These are phyloP conservation scores for Quercus rubra DNA, from an alignment of 306 rosid species.

Conservation along the genomic window DNA sequence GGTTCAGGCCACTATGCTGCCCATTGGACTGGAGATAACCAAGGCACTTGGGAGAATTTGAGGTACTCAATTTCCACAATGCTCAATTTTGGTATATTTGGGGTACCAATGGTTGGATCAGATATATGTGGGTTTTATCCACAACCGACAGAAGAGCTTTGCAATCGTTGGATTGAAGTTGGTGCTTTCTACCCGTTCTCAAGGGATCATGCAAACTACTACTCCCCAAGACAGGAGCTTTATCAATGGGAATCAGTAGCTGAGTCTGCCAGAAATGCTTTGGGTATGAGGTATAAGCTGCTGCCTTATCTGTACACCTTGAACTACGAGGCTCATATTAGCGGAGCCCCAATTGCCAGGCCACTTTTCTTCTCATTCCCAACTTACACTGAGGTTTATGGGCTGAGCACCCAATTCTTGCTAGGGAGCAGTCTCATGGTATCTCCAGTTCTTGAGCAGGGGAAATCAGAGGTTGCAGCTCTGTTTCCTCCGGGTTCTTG, in stretches of 20 bases:
- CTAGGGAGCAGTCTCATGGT: slow-evolving; percentile 78
- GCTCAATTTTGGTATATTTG: slow-evolving; percentile 92
- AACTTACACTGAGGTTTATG: slow-evolving; percentile 53
- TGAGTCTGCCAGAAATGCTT: slow-evolving; percentile 79
- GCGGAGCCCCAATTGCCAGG: slow-evolving; percentile 94
- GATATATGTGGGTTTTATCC: slow-evolving; percentile 97
- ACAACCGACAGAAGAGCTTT: slow-evolving; percentile 88
- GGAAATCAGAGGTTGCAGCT: slow-evolving; percentile 66
- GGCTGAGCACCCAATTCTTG: slow-evolving; percentile 82
- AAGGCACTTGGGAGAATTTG: slow-evolving; percentile 86
- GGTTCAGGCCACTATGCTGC: slow-evolving; percentile 92
- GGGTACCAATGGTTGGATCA: slow-evolving; percentile 97
- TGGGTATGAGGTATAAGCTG: slow-evolving; percentile 80
- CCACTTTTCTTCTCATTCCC: slow-evolving; percentile 95
- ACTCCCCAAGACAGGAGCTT: slow-evolving; percentile 96
- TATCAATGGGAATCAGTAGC: slow-evolving; percentile 95
- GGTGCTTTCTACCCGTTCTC: slow-evolving; percentile 99
- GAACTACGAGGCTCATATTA: slow-evolving; percentile 76
- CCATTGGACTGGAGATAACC: slow-evolving; percentile 97
- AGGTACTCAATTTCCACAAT: slow-evolving; percentile 82
- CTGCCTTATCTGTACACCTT: slow-evolving; percentile 93
- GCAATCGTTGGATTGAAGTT: slow-evolving; percentile 95
- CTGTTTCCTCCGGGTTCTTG: slow-evolving; percentile 90
- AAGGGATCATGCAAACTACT: slow-evolving; percentile 87
- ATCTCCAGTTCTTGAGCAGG: slow-evolving; percentile 84